Evolutionary conservation across 306 rosid genomes (phyloP), one percentile per base, ranked within the genome.

Genomic region (Cajanus cajan): DNA sequence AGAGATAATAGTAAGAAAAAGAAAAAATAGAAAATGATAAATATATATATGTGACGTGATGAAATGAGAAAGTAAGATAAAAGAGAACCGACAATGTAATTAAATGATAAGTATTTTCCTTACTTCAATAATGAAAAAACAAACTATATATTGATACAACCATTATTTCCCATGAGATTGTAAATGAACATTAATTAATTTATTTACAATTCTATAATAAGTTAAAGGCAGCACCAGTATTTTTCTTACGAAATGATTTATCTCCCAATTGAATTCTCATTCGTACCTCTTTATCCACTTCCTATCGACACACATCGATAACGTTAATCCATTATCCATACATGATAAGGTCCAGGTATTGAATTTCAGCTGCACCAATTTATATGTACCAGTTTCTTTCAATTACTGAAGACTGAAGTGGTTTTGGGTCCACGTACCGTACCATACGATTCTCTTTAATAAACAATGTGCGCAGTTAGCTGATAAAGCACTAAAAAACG

Each of bases 351-450:
- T 22, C 28, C 19, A 52, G 54, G 16, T 43, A 41, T 18, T 40
- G 45, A 57, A 75, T 62, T 61, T 61, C 50, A 9, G 62, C 24
- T 8, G 5, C 64, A 76, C 24, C 48, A 5, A 44, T 43, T 37
- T 1, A 7, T 16, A 8, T 73, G 8, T 12, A 1, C 48, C 22
- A 47, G 65, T 6, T 51, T 21, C 41, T 50, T 21, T 66, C 14
- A 34, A 36, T 36, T 40, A n/a, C n/a, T n/a, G n/a, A n/a, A n/a
- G n/a, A 21, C 18, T 24, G 8, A 8, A 8, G 15, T 12, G 67
- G 67, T 67, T 77, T 77, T 16, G 39, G 66, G 12, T 41, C 68
- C 76, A 41, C 74, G 4, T 77, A 16, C 15, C 51, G 34, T 59
- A 71, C 63, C 9, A 28, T n/a, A 31, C 18, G 18, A 37, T 5